Conservation (phyloP, 192 early-diverging fungal species). For the Dimargaris xerosporica region DNA sequence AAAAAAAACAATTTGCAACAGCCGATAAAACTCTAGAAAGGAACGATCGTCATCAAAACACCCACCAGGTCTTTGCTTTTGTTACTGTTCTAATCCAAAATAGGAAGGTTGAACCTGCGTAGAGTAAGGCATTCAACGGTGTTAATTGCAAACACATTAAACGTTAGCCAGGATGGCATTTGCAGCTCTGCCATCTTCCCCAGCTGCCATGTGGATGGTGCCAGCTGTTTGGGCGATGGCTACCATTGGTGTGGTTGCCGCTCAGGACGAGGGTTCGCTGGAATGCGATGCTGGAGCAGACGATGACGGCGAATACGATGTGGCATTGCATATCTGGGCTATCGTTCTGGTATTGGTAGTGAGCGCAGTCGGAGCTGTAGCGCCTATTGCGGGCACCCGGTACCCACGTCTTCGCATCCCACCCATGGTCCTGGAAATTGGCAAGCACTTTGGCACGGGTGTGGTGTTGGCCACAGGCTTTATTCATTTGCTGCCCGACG, state of each 20-base stretch:
- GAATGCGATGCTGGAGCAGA: not conserved
- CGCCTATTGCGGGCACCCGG: conserved; percentile 26
- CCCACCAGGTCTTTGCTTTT: too few species aligned
- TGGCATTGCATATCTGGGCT: conserved; percentile 27
- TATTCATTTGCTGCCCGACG: conserved; percentile 55
- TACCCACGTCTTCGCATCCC: conserved; percentile 18
- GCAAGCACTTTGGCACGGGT: conserved; percentile 45
- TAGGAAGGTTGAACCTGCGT: too few species aligned
- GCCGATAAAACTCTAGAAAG: too few species aligned
- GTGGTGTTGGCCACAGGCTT: conserved; percentile 63
- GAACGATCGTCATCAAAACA: too few species aligned
- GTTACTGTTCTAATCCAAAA: too few species aligned
- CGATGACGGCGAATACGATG: not conserved
- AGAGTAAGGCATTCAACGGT: too few species aligned
- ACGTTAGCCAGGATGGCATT: too few species aligned
- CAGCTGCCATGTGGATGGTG: too few species aligned
- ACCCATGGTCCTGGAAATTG: conserved; percentile 19
- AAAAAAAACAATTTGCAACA: too few species aligned
- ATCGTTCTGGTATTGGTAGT: conserved; percentile 37
- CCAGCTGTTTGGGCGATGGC: too few species aligned
- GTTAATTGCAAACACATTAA: too few species aligned
- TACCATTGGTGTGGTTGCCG: not conserved
- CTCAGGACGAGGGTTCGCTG: not conserved
- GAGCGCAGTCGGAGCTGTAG: conserved; percentile 29
- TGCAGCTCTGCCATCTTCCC: too few species aligned